Percentiles rank a stretch among this genome's conserved stretches.
Conservation (phyloP, 805 yeast genomes). For the Cyberlindnera galapagoensis region DNA sequence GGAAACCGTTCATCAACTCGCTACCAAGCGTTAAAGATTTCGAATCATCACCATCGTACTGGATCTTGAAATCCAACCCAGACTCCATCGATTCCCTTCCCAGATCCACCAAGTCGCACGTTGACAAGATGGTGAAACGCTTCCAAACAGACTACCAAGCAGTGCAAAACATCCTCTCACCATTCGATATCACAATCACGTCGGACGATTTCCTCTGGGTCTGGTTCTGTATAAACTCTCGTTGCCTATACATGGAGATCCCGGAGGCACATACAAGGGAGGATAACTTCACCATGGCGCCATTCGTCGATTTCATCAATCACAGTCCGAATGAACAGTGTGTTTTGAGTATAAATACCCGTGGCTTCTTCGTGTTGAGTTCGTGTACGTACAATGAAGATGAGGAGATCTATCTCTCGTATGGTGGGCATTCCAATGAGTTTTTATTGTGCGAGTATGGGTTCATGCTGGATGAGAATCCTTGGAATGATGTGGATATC, state of each 20-base stretch:
- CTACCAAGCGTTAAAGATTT: constrained; percentile 57
- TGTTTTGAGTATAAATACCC: constrained; percentile 35
- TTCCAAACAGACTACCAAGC: constrained; percentile 40
- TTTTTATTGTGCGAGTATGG: constrained; percentile 85
- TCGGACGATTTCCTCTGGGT: constrained; percentile 45
- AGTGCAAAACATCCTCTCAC: constrained; percentile 23
- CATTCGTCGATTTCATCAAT: constrained; percentile 83
- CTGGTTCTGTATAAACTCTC: constrained; percentile 86
- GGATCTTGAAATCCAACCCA: constrained; percentile 37
- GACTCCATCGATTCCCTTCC: constrained; percentile 36
- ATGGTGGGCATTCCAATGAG: constrained; percentile 86
- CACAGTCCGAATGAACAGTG: constrained; percentile 53
- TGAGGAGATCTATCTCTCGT: constrained; percentile 65
- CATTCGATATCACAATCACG: constrained; percentile 1
- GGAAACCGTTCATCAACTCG: constrained; percentile 63
- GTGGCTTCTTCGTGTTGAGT: constrained; percentile 49
- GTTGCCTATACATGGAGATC: constrained; percentile 77
- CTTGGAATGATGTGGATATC: constrained; percentile 69
- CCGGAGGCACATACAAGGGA: constrained; percentile 43
- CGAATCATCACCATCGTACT: constrained; percentile 50
- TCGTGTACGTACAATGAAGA: constrained; percentile 24
- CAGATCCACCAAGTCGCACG: constrained; percentile 31
- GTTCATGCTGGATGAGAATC: constrained; percentile 51
- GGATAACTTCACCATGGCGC: constrained; percentile 85
- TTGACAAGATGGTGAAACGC: constrained; percentile 34